Evolutionary conservation across 1,139 yeast genomes (phyloP).

Genomic region (Nadsonia commutata): DNA sequence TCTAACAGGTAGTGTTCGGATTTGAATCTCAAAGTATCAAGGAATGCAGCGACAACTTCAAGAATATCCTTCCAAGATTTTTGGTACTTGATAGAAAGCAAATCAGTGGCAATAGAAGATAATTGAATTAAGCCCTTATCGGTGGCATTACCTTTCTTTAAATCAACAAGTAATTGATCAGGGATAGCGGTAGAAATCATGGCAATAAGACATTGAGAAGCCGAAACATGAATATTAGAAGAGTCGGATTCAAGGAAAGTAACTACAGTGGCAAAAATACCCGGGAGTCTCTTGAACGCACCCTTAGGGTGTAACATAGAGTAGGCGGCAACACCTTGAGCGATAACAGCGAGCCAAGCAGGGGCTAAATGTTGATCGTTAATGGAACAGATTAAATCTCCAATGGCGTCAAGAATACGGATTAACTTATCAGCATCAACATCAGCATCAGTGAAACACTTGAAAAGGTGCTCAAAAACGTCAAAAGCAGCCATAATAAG

Average conservation of each 20-base stretch:
- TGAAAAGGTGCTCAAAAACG: constrained; percentile 76
- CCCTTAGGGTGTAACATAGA: constrained; percentile 42
- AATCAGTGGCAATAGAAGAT: constrained; percentile 33
- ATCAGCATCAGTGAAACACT: constrained; percentile 42
- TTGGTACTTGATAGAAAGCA: constrained; percentile 62
- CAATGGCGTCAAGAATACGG: constrained; percentile 52
- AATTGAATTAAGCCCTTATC: constrained; percentile 45
- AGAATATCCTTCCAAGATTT: constrained; percentile 64
- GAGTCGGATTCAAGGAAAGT: constrained; percentile 54
- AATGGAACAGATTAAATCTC: constrained; percentile 66
- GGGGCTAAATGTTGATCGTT: constrained; percentile 81
- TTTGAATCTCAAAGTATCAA: constrained; percentile 51
- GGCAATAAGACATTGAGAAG: constrained; percentile 79
- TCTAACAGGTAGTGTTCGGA: constrained; percentile 58
- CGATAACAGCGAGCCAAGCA: constrained; percentile 88
- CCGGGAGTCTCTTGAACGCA: constrained; percentile 43
- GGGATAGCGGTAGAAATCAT: constrained; percentile 52
- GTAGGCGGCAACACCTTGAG: constrained; percentile 68
- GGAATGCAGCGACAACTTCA: constrained; percentile 49
- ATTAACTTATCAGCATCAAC: constrained; percentile 51
- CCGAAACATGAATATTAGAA: constrained; percentile 54
- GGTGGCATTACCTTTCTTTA: constrained; percentile 35
- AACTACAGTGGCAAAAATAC: constrained; percentile 41
- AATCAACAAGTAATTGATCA: constrained; percentile 38
- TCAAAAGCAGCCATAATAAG: constrained; percentile 67